Percentiles rank a stretch among this genome's conserved stretches.
These are phyloP conservation scores for Alternaria incomplexa DNA, from an alignment of 2,329 filamentous ascomycete species.

Conservation along the genomic window DNA sequence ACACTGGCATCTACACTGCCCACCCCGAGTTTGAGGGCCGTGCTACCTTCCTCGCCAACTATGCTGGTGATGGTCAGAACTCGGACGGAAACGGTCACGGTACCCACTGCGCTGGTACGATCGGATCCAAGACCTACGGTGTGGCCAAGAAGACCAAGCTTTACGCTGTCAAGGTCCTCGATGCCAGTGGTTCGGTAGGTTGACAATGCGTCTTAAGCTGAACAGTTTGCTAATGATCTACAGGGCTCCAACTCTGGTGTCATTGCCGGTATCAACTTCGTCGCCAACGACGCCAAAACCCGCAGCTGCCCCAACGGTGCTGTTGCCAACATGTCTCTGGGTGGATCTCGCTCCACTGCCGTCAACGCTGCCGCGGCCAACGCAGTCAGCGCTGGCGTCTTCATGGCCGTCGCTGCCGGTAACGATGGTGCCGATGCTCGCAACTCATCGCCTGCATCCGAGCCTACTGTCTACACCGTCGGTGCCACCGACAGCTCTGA, in stretches of 20 bases:
- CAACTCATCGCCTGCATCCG: constrained; percentile 48
- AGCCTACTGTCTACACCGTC: constrained; percentile 48
- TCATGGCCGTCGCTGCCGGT: constrained; percentile 51
- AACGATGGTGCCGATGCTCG: constrained; percentile 43
- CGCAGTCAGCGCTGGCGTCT: constrained; percentile 46
- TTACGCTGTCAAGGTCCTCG: constrained; percentile 51
- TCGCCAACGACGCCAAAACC: constrained; percentile 42
- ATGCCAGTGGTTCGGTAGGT: constrained; percentile 43
- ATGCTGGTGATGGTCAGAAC: constrained; percentile 42
- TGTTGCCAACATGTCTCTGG: constrained; percentile 50
- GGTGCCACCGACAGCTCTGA: constrained; percentile 49
- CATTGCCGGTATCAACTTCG: constrained; percentile 49
- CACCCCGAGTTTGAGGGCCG: constrained; percentile 56
- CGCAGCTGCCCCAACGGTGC: constrained; percentile 45
- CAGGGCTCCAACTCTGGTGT: constrained; percentile 51
- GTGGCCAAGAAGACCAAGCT: constrained; percentile 49
- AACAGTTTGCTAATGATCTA: constrained; percentile 7
- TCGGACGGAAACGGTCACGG: constrained; percentile 50
- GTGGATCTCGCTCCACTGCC: constrained; percentile 44
- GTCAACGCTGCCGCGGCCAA: constrained; percentile 49
- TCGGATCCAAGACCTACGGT: constrained; percentile 47
- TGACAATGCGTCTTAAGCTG: constrained; percentile 1
- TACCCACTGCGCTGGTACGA: constrained; percentile 47
- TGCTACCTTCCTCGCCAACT: constrained; percentile 48
- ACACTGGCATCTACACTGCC: constrained; percentile 66